These are phyloP conservation scores for Thraustochytrium striatum DNA, from an alignment of 352 stramenopile species.

Conservation along the genomic window DNA sequence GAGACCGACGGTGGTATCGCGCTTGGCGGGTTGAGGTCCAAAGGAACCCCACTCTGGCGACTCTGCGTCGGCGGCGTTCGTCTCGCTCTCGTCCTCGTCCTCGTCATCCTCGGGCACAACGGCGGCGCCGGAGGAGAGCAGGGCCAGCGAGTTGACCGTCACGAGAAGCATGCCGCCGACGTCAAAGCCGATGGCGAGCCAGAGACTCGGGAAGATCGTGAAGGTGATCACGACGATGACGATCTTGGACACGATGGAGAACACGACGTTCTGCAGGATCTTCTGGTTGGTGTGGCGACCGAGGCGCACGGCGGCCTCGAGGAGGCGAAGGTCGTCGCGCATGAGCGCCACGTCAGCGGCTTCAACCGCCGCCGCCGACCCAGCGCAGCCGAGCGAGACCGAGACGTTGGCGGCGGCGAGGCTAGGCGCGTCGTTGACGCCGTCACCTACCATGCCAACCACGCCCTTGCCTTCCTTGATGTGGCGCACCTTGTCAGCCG, in stretches of 20 bases:
- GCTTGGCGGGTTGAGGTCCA: too few relatives aligned
- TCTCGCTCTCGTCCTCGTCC: too few relatives aligned
- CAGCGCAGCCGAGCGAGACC: constrained; percentile 84
- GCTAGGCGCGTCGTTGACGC: constrained; percentile 96
- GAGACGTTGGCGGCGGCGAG: constrained; percentile 94
- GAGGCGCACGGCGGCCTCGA: constrained; percentile 93
- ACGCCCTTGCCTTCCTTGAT: constrained; percentile 67
- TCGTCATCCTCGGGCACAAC: too few relatives aligned
- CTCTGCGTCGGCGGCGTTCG: too few relatives aligned
- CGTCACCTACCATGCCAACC: constrained; percentile 85
- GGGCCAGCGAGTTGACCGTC: constrained; percentile 27
- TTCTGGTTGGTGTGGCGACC: constrained; percentile 89
- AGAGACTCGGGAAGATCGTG: constrained; percentile 25
- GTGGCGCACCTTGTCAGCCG: constrained; percentile 86
- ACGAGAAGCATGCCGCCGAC: constrained; percentile 46
- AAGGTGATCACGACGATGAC: constrained; percentile 11
- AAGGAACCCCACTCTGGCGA: too few relatives aligned
- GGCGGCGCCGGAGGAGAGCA: too few relatives aligned
- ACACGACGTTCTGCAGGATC: constrained; percentile 95
- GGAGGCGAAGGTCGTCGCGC: constrained; percentile 70
- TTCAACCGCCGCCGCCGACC: constrained; percentile 88
- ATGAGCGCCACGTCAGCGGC: constrained; percentile 89
- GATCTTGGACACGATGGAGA: constrained; percentile 94
- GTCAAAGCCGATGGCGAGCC: constrained; percentile 39
- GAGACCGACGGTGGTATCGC: too few relatives aligned